A percentile compares a stretch with the other conserved stretches of the same genome.
Evolutionary conservation across 179 eudicot genomes (phyloP).

Genomic region (Pouteria campechiana): DNA sequence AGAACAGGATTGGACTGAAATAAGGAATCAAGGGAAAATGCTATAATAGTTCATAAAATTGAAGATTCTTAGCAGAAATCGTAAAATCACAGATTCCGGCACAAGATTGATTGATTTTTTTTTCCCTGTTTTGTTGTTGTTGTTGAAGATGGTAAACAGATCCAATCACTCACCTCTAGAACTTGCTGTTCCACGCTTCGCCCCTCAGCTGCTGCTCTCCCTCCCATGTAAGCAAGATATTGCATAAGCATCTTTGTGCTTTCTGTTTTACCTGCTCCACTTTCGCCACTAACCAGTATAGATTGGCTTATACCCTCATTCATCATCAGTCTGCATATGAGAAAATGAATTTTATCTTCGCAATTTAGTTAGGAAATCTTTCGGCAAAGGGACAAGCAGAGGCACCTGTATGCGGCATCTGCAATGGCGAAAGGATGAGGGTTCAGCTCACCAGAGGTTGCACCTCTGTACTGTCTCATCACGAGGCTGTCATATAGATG

Average conservation of each 20-base stretch:
- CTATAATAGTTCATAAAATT: background rate
- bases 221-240: conserved; percentile 93
- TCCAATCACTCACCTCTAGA: conserved; percentile 46
- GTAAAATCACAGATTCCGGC: background rate
- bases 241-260: conserved; percentile 92
- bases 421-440: conserved; percentile 99
- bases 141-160: too few relatives aligned
- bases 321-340: conserved; percentile 63
- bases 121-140: too few relatives aligned
- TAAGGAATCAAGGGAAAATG: conserved; percentile 4
- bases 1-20: conserved; percentile 90
- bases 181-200: conserved; percentile 92
- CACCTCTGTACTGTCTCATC: conserved; percentile 80
- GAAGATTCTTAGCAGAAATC: background rate
- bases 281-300: conserved; percentile 95
- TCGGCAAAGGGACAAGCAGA: conserved; percentile 2
- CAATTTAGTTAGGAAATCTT: conserved; percentile 1
- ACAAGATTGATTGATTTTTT: background rate
- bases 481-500: conserved; percentile 56
- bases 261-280: conserved; percentile 98
- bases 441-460: conserved; percentile 61
- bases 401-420: conserved; percentile 83
- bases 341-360: conserved; percentile 6
- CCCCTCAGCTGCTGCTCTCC: conserved; percentile 48
- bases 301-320: conserved; percentile 82